phyloP scores from a whole-genome alignment of 2,329 filamentous ascomycete species.

The Fusarium sp. region DNA sequence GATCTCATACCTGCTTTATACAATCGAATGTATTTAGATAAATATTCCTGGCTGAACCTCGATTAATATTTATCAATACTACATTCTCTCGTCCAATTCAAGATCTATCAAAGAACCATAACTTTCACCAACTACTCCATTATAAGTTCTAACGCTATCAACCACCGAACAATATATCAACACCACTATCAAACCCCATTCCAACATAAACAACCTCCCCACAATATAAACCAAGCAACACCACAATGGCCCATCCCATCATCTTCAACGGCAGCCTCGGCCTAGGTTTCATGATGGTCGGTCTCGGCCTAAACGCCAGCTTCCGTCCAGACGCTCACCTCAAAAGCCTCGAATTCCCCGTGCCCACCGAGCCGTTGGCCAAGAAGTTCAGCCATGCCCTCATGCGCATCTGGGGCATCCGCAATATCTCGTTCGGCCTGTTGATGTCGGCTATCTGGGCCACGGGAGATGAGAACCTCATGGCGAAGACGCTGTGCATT shows the following conservation, averaged over 20 bases:
- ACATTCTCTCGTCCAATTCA: too few relatives aligned
- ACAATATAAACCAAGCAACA: fast-evolving
- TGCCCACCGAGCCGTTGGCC: slow-evolving; percentile 13
- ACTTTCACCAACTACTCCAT: background rate
- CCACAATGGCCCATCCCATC: slow-evolving; percentile 14
- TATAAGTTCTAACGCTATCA: background rate
- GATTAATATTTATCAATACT: background rate
- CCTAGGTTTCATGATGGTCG: slow-evolving; percentile 7
- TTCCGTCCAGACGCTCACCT: slow-evolving; percentile 20
- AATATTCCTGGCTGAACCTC: background rate
- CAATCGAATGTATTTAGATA: background rate
- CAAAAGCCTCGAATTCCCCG: slow-evolving; percentile 9
- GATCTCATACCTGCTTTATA: background rate
- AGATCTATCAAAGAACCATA: too few relatives aligned
- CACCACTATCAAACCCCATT: too few relatives aligned
- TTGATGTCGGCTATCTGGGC: slow-evolving; percentile 2
- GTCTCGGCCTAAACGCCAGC: slow-evolving; percentile 23
- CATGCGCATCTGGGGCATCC: slow-evolving; percentile 25
- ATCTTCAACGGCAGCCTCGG: slow-evolving; percentile 21
- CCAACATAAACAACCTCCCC: too few relatives aligned
- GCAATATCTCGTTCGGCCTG: slow-evolving; percentile 19
- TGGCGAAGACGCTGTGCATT: slow-evolving; percentile 1
- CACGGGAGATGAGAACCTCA: fast-evolving
- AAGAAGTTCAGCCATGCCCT: slow-evolving; percentile 21
- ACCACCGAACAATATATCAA: too few relatives aligned